Percentiles rank a stretch among this genome's conserved stretches.
These are phyloP conservation scores for Marasmius tenuissimus DNA, from an alignment of 1,284 basidiomycete genomes.

Conservation along the genomic window DNA sequence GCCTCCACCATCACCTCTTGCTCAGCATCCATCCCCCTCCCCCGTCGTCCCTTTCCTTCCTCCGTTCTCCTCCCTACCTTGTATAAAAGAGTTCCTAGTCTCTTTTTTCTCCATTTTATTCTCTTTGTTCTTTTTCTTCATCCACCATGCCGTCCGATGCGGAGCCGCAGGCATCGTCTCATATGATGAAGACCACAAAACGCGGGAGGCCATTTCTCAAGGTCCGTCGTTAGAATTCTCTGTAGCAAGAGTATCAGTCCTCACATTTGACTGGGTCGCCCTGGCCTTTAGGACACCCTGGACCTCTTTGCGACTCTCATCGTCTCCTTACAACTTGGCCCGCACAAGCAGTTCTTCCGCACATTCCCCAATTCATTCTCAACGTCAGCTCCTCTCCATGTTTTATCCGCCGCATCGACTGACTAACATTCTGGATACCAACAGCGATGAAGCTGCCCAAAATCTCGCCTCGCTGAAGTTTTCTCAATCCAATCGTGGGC, in stretches of 20 bases:
- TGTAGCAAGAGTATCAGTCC: not conserved
- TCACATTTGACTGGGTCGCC: constrained; percentile 12
- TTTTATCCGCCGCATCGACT: constrained; percentile 16
- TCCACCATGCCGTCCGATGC: constrained; percentile 37
- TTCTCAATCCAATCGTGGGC: constrained; percentile 96
- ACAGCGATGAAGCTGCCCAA: constrained; percentile 92
- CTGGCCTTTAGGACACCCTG: constrained; percentile 81
- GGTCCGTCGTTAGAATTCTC: constrained; percentile 41
- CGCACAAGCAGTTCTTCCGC: constrained; percentile 95
- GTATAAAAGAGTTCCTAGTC: constrained; percentile 16
- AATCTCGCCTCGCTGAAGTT: constrained; percentile 97
- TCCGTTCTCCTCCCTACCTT: constrained; percentile 25
- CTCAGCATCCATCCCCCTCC: constrained; percentile 23
- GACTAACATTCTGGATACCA: constrained; percentile 14
- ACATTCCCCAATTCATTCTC: constrained; percentile 94
- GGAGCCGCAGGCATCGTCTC: constrained; percentile 64
- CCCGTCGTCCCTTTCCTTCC: constrained; percentile 24
- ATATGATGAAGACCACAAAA: constrained; percentile 97
- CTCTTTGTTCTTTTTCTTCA: constrained; percentile 19
- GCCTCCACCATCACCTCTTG: constrained; percentile 15
- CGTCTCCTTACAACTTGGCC: constrained; percentile 87
- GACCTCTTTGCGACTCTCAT: constrained; percentile 97
- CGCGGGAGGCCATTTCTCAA: constrained; percentile 93
- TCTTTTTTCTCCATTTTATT: no score
- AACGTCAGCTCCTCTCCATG: constrained; percentile 47